Evolutionary conservation across 2,329 filamentous ascomycete genomes (phyloP), one percentile per base, ranked within the genome.

Genomic region (Bipolaris cookei): DNA sequence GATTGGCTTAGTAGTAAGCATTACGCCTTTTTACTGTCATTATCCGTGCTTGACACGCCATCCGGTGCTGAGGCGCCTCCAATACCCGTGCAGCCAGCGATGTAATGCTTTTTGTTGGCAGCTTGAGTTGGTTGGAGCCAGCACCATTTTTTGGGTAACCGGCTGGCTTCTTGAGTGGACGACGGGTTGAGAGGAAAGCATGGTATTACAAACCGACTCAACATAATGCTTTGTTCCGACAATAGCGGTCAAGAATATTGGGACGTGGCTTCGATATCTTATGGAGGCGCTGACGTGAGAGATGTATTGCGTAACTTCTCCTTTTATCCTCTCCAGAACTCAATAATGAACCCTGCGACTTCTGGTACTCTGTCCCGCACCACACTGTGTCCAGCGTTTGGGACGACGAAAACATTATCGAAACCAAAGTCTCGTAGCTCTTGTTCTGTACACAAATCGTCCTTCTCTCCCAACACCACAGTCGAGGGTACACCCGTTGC

Each of bases 181-280:
- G 81, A 84, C 0, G 83, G 83, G 3, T 85, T 71, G 65, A 84
- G 10, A 83, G 0, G 82, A 78, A 65, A 85, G 82, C 50, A 82
- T 47, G 3, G 81, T 81, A 63, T 85, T 83, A 1, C 83, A 83
- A 4, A 84, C 76, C 39, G 84, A 70, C 0, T 77, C 81, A 50
- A 84, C 82, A 42, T 77, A 76, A 35, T 79, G 77, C 55, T 79
- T 78, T 14, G 73, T 71, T 0, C 80, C 82, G 3, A 84, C 77
- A 80, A 83, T 6, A 23, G 21, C 14, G 21, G 39, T 6, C 13
- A 25, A 8, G 3, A 23, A 21, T 16, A 6, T 41, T 23, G 20
- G 20, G 11, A 21, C 13, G 14, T 13, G 4, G 13, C 20, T 14
- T 42, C 13, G 13, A 42, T 23, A 25, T 14, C 21, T 20, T 20